These are phyloP conservation scores for Hypoxylon sp. DNA, from an alignment of 2,329 filamentous ascomycete species.

Conservation along the genomic window DNA sequence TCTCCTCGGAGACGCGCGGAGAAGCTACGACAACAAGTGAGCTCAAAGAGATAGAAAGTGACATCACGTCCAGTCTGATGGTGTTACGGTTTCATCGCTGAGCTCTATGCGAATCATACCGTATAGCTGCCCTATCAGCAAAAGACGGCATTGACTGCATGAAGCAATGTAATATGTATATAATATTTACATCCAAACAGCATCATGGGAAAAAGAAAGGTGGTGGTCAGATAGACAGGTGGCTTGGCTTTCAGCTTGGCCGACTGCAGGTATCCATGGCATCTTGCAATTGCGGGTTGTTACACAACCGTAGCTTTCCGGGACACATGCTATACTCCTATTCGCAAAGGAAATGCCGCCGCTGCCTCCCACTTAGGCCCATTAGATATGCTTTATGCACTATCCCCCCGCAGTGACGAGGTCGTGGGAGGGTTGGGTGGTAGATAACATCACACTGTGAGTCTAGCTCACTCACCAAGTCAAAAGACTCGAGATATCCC, in stretches of 20 bases:
- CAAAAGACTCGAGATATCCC: background rate
- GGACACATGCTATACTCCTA: background rate
- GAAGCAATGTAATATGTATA: background rate
- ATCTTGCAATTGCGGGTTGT: background rate
- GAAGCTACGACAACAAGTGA: background rate
- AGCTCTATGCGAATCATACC: background rate
- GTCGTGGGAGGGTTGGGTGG: background rate
- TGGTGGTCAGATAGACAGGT: background rate
- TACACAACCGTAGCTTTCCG: background rate
- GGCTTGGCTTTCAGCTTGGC: background rate
- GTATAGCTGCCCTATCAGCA: background rate
- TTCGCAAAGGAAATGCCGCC: slow-evolving; percentile 3
- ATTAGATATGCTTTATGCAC: background rate
- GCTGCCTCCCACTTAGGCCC: background rate
- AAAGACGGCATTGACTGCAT: background rate
- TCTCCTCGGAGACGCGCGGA: too few relatives aligned
- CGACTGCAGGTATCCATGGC: background rate
- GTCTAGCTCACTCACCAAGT: background rate
- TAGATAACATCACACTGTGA: background rate
- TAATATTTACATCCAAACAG: background rate
- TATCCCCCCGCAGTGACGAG: background rate
- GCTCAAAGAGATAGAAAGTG: background rate
- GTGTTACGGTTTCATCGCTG: background rate
- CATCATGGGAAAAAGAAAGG: background rate
- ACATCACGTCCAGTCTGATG: background rate